Evolutionary conservation across 805 yeast genomes (phyloP).

Genomic region (Yarrowia sp.): DNA sequence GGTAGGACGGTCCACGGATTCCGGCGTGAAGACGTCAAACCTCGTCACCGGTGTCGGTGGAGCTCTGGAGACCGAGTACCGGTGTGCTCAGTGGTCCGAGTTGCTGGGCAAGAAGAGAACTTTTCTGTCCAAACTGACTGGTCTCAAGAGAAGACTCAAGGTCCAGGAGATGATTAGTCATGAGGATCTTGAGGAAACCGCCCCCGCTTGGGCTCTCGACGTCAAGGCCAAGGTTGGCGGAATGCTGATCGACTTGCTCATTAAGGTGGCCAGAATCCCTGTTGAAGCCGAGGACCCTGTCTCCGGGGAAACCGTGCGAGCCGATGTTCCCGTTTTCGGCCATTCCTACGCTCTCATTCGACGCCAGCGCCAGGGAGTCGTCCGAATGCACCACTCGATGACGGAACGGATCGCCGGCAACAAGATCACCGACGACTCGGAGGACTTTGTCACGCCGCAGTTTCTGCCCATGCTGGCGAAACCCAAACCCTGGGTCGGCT

Average conservation of each 20-base stretch:
- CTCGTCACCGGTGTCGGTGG: slow-evolving; percentile 82
- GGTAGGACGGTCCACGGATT: slow-evolving; percentile 62
- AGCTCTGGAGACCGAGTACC: slow-evolving; percentile 84
- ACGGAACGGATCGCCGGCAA: slow-evolving; percentile 66
- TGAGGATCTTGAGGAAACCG: slow-evolving; percentile 31
- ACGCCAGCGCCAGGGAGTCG: slow-evolving; percentile 82
- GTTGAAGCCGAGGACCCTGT: slow-evolving; percentile 84
- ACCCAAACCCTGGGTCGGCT: slow-evolving; percentile 87
- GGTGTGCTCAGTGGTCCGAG: slow-evolving; percentile 40
- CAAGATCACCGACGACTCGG: slow-evolving; percentile 61
- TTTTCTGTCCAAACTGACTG: slow-evolving; percentile 27
- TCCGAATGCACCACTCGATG: slow-evolving; percentile 75
- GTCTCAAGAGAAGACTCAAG: slow-evolving; percentile 15
- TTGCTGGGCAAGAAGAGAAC: slow-evolving; percentile 17
- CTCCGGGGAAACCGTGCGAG: slow-evolving; percentile 69
- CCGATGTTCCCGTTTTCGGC: slow-evolving; percentile 86
- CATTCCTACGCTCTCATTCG: slow-evolving; percentile 83
- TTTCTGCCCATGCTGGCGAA: slow-evolving; percentile 88
- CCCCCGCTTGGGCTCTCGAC: slow-evolving; percentile 60
- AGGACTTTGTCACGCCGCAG: slow-evolving; percentile 75
- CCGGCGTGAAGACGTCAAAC: slow-evolving; percentile 84
- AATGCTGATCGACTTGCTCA: slow-evolving; percentile 70
- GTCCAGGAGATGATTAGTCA: slow-evolving; percentile 13
- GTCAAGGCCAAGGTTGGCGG: slow-evolving; percentile 81
- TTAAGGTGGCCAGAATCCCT: slow-evolving; percentile 82